These are phyloP conservation scores for Tuber indicum DNA, from an alignment of 495 filamentous ascomycete species.

Conservation along the genomic window DNA sequence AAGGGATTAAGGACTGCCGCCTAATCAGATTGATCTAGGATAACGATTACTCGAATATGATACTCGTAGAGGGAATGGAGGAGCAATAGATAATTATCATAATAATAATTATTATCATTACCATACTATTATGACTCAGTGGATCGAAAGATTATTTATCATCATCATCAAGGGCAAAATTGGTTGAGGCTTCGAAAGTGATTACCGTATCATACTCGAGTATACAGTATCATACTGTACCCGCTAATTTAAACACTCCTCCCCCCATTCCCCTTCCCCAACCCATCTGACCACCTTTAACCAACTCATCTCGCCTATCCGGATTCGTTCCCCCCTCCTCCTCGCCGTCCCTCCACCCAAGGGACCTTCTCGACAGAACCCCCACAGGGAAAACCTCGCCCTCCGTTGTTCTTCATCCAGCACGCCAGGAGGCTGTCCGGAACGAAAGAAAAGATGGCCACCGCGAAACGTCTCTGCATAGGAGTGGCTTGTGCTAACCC, in stretches of 20 bases:
- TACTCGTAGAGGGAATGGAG: not conserved
- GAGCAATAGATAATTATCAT: too few species aligned
- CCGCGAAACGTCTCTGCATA: slow-evolving; percentile 62
- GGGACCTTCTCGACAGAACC: not conserved
- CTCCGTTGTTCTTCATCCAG: not conserved
- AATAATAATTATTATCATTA: too few species aligned
- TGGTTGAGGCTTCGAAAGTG: too few species aligned
- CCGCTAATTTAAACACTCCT: not conserved
- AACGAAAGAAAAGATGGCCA: slow-evolving; percentile 7
- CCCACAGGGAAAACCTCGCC: not conserved
- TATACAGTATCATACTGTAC: too few species aligned
- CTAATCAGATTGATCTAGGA: not conserved
- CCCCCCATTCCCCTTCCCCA: not conserved
- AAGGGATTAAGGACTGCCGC: not conserved
- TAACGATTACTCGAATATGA: not conserved
- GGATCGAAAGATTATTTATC: too few species aligned
- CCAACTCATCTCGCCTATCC: not conserved
- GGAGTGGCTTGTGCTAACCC: slow-evolving; percentile 77
- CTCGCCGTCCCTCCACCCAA: not conserved
- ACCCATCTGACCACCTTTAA: not conserved
- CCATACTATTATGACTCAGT: too few species aligned
- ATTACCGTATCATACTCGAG: too few species aligned
- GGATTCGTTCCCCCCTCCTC: not conserved
- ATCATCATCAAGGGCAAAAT: too few species aligned
- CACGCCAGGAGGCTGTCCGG: not conserved